Conservation (phyloP, 495 filamentous ascomycete genomes). For the Annulohypoxylon moriforme region DNA sequence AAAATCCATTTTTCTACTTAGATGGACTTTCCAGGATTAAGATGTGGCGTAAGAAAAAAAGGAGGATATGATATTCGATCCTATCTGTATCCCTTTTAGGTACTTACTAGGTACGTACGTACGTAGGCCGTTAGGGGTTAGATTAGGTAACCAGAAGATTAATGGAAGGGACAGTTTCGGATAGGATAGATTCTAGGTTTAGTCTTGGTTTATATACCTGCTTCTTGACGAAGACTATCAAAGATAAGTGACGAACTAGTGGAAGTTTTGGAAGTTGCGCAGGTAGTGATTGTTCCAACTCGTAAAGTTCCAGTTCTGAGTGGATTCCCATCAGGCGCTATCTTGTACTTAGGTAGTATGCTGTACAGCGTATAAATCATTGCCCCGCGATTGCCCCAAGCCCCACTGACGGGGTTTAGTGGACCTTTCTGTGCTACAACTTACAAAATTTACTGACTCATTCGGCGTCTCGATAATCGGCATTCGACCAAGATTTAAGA, state of each 20-base stretch:
- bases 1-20: constrained; percentile 18
- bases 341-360: background rate
- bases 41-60: background rate
- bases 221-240: background rate
- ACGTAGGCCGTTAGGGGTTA: background rate
- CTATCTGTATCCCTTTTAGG: too few relatives aligned
- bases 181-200: background rate
- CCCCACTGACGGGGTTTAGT: constrained; percentile 27
- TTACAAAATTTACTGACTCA: background rate
- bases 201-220: background rate
- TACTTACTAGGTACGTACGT: background rate
- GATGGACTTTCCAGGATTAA: background rate
- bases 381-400: background rate
- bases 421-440: constrained; percentile 20
- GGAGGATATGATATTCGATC: background rate
- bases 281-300: background rate
- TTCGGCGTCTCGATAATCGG: background rate
- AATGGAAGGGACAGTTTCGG: background rate
- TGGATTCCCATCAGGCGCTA: constrained; percentile 4
- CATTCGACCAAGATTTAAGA: background rate
- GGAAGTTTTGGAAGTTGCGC: background rate
- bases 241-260: background rate
- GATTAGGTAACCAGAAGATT: background rate
- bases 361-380: background rate
- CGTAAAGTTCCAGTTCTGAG: constrained; percentile 18